Base-by-base conservation (phyloP, 2,329 filamentous ascomycete species). In the Trichoderma cornu-damae region DNA sequence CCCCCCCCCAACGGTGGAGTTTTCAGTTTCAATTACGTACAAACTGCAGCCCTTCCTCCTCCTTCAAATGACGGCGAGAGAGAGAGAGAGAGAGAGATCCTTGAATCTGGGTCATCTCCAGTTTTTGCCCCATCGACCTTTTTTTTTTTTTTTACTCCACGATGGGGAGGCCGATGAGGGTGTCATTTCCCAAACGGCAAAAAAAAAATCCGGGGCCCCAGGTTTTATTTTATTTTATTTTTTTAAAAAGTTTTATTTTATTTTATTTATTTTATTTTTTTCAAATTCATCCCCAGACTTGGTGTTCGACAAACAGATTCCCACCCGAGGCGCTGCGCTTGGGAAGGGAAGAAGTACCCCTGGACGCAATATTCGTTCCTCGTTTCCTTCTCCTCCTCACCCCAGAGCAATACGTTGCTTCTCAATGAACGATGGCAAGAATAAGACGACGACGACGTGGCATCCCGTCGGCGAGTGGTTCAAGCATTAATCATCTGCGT, bases 1-100 rank as follows among this genome's bases (percentile, higher is more conserved):
- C 46, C 38, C 28, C 43, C 26, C 28, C 46, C 43, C 46, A 46
- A 4, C 44, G 55, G 55, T 57, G 55, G 55, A 51, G 55, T 51
- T 57, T 50, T 47, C 46, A 51, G 55, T 51, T 57, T 50, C 55
- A 51, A 57, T 57, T 57, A 57, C 55, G 55, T 57, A 57, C 55
- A 57, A 57, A 44, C n/a, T 38, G 34, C 42, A 18, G 34, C 43
- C n/a, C n/a, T n/a, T n/a, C n/a, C n/a, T n/a, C n/a, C 43, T 47
- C 52, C 16, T 30, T 42, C 32, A 20, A 47, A n/a, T n/a, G n/a
- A n/a, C n/a, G n/a, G n/a, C n/a, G n/a, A n/a, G n/a, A n/a, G n/a
- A n/a, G n/a, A n/a, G n/a, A n/a, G n/a, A 32, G 43, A 56, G 32
- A 34, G 38, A 34, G 43, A 56, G 52, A 56, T 56, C 52, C 50